Conservation (phyloP, 257 asterid species). For the Dorcoceras hygrometricum region DNA sequence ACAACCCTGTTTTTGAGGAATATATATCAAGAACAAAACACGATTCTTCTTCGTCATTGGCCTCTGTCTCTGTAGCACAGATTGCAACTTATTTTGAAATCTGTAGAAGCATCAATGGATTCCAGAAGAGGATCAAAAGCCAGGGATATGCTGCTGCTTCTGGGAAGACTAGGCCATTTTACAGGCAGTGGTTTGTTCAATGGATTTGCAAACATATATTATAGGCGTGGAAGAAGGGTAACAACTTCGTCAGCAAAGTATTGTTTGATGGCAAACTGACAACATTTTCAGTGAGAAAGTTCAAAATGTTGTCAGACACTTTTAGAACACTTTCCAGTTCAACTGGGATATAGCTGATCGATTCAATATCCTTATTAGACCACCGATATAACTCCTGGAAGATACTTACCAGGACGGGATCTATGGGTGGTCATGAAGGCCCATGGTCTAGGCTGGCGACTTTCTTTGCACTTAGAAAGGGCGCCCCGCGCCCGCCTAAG, state of each 20-base stretch:
- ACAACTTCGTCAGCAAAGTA: constrained; percentile 57
- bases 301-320: constrained; percentile 28
- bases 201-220: constrained; percentile 65
- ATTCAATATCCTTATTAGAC: constrained; percentile 31
- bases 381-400: constrained; percentile 47
- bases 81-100: constrained; percentile 49
- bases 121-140: constrained; percentile 45
- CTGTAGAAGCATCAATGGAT: constrained; percentile 32
- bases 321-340: constrained; percentile 12
- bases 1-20: constrained; percentile 40
- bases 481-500: no score
- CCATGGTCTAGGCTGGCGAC: no score
- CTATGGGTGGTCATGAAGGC: no score
- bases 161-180: constrained; percentile 39
- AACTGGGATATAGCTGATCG: constrained; percentile 46
- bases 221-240: constrained; percentile 34
- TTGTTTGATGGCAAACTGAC: constrained; percentile 39
- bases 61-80: constrained; percentile 11
- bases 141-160: constrained; percentile 38
- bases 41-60: constrained; percentile 17
- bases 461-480: no score
- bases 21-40: constrained; percentile 42
- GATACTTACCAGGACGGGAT: no score
- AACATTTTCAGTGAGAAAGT: constrained; percentile 53
- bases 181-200: constrained; percentile 52